These are phyloP conservation scores for Sugiyamaella americana DNA, from an alignment of 805 yeast species.

Conservation along the genomic window DNA sequence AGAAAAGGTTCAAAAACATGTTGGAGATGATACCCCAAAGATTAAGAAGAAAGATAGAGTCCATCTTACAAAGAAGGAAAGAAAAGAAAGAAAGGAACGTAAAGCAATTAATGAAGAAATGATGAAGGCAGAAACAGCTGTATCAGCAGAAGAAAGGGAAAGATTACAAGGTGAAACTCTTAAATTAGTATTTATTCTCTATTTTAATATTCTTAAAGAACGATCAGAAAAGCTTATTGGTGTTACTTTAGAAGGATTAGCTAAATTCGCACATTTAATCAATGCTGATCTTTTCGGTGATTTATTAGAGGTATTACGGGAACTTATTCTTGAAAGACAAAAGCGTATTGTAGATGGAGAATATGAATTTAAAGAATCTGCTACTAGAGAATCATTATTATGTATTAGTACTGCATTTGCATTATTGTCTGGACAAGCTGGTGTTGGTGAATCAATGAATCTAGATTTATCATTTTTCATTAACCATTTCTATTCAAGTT, in stretches of 20 bases:
- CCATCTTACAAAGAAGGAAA: constrained; percentile 83
- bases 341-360: constrained; percentile 39
- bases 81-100: constrained; percentile 80
- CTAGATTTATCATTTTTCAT: constrained; percentile 80
- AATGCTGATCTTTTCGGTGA: constrained; percentile 92
- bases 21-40: constrained; percentile 36
- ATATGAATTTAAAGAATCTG: constrained; percentile 37
- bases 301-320: constrained; percentile 80
- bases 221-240: constrained; percentile 67
- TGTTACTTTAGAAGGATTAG: constrained; percentile 83
- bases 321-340: constrained; percentile 52
- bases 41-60: constrained; percentile 81
- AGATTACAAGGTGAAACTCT: constrained; percentile 77
- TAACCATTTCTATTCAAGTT: constrained; percentile 60
- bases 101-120: constrained; percentile 85
- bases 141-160: constrained; percentile 83
- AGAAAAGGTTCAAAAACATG: constrained; percentile 37
- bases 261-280: constrained; percentile 86
- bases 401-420: constrained; percentile 90
- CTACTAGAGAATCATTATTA: constrained; percentile 61
- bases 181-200: constrained; percentile 62
- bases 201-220: constrained; percentile 67
- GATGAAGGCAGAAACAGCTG: constrained; percentile 78
- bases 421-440: constrained; percentile 65
- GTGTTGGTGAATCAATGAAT: constrained; percentile 51